Base-by-base conservation (phyloP, 2,329 filamentous ascomycete genomes). In the Beauveria bassiana region DNA sequence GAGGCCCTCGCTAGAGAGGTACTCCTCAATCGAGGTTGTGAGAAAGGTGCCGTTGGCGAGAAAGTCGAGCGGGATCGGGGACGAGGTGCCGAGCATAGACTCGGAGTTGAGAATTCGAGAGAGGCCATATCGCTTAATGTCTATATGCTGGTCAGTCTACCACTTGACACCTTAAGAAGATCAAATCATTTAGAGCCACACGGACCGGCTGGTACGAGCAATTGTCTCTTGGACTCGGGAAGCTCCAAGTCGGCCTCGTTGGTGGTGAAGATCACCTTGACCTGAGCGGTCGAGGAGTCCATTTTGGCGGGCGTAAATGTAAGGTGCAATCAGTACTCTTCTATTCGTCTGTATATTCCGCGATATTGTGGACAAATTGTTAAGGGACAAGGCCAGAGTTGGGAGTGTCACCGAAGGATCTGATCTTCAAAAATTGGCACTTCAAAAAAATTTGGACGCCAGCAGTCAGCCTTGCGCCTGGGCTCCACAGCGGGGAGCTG, bases 11-110 rank as follows among this genome's bases (percentile, higher is more conserved):
- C 86, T 80, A 18, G 87, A 87, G 63, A 99, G 85, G 75, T 96
- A 96, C 70, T 97, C 90, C 72, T 96, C 91, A 66, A 99, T 85
- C 20, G 90, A 91, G 28, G 92, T 90, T 64, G 90, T 88, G 57
- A 99, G 84, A 75, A 96, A 97, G 70, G 89, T 87, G 73, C 95
- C 95, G 74, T 97, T 95, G 76, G 96, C 88, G 68, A 99, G 84
- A 78, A 99, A 98, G 75, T 99, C 95, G 75, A 99, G 88, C 20
- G 91, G 91, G 52, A 93, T 82, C 14, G 90, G 86, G 12, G 78
- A 77, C 31, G 80, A 71, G 51, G 85, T 87, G 71, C 82, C 79
- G 73, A 89, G 85, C 82, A 89, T 87, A 40, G 84, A 85, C 78
- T 86, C 84, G 68, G 86, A 88, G 74, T 89, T 89, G 71, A 89